Evolutionary conservation across 106 monocot species (phyloP).

Genomic region (Dioscorea alata): DNA sequence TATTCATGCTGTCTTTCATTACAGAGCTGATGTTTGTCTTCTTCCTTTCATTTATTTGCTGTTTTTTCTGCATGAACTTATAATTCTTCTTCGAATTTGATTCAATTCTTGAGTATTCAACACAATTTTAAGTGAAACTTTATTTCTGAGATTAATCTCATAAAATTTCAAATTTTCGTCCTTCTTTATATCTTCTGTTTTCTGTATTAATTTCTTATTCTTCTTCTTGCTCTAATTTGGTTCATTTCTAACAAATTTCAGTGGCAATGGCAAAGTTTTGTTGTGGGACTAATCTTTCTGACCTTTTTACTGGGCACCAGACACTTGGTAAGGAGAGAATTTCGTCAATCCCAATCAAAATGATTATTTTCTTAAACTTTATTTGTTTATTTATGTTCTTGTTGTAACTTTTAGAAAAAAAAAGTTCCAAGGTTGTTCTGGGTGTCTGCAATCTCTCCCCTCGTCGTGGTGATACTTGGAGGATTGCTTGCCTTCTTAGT

Average conservation of each 20-base stretch:
- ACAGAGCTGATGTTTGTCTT: constrained; percentile 40
- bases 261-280: constrained; percentile 80
- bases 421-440: constrained; percentile 61
- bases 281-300: constrained; percentile 61
- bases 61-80: not conserved
- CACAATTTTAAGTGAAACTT: too few relatives aligned
- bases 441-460: constrained; percentile 61
- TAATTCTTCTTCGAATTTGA: too few relatives aligned
- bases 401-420: constrained; percentile 32
- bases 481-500: constrained; percentile 51
- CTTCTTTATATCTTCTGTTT: not conserved
- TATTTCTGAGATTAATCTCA: too few relatives aligned
- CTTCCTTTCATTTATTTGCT: not conserved
- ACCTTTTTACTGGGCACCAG: constrained; percentile 38
- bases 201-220: too few relatives aligned
- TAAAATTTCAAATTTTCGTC: too few relatives aligned
- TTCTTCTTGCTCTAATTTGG: constrained; percentile 3
- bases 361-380: not conserved
- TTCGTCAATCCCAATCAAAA: not conserved
- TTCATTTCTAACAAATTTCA: constrained; percentile 11
- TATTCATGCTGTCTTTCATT: constrained; percentile 25
- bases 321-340: constrained; percentile 44
- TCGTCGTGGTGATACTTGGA: constrained; percentile 58
- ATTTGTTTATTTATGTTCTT: not conserved
- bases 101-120: too few relatives aligned